These are phyloP conservation scores for Quercus ilex DNA, from an alignment of 306 rosid genomes.

Conservation along the genomic window DNA sequence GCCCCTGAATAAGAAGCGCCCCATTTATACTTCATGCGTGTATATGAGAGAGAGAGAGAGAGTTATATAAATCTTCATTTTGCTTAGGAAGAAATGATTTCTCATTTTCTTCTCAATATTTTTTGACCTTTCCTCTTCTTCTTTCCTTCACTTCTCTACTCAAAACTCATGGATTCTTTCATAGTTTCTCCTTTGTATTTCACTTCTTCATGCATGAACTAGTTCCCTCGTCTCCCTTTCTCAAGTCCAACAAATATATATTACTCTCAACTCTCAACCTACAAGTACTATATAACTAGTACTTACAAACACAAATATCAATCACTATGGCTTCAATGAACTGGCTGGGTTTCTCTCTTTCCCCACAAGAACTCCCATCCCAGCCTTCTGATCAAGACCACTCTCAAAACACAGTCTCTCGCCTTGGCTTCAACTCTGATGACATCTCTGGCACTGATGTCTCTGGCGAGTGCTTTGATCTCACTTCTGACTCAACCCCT, in stretches of 20 bases:
- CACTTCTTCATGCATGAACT: conserved; percentile 39
- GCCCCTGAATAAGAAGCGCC: conserved; percentile 33
- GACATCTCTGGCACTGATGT: conserved; percentile 52
- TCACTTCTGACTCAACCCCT: conserved; percentile 37
- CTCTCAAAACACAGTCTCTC: conserved; percentile 32
- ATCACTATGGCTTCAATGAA: conserved; percentile 66
- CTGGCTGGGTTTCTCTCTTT: conserved; percentile 90
- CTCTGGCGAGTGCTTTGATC: conserved; percentile 55
- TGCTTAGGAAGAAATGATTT: conserved; percentile 23
- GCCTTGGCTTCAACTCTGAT: conserved; percentile 50
- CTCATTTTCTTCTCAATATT: conserved; percentile 18
- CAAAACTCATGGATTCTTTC: conserved; percentile 15
- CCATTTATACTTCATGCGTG: conserved; percentile 26
- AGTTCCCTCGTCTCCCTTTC: not conserved
- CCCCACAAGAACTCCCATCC: conserved; percentile 57
- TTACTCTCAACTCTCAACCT: not conserved
- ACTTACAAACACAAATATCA: not conserved
- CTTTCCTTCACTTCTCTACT: conserved; percentile 14
- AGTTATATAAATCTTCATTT: conserved; percentile 37
- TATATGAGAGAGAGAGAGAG: conserved; percentile 14
- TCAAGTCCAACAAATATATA: not conserved
- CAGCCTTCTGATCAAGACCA: conserved; percentile 36
- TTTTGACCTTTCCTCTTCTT: conserved; percentile 51
- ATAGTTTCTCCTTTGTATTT: not conserved
- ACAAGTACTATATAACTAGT: not conserved